These are phyloP conservation scores for Penicillium sp. DNA, from an alignment of 2,329 filamentous ascomycete species.

Conservation along the genomic window DNA sequence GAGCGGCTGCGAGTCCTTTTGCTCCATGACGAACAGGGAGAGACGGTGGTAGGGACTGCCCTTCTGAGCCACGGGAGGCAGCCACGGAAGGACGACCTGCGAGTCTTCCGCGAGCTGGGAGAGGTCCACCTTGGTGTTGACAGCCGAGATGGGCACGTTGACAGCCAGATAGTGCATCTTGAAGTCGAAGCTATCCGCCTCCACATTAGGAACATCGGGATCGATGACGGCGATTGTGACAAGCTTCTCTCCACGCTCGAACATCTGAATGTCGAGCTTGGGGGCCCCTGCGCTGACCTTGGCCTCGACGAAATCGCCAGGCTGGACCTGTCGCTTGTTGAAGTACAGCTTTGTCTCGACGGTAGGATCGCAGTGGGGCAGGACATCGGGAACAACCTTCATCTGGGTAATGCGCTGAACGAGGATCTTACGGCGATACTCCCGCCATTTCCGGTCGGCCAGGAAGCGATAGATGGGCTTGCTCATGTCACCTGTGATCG, in stretches of 20 bases:
- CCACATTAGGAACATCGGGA: constrained; percentile 81
- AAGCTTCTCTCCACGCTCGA: constrained; percentile 77
- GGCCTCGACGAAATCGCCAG: constrained; percentile 78
- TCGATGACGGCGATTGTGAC: constrained; percentile 86
- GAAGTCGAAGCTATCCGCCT: constrained; percentile 73
- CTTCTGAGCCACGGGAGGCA: constrained; percentile 84
- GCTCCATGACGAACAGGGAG: constrained; percentile 79
- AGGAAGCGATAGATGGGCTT: constrained; percentile 95
- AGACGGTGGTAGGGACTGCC: constrained; percentile 90
- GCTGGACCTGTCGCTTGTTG: constrained; percentile 66
- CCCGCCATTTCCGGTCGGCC: constrained; percentile 83
- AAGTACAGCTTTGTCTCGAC: constrained; percentile 84
- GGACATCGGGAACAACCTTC: constrained; percentile 82
- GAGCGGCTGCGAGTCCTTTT: constrained; percentile 63
- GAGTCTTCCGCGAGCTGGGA: constrained; percentile 59
- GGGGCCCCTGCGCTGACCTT: constrained; percentile 71
- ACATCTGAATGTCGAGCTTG: constrained; percentile 79
- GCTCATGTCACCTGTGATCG: constrained; percentile 78
- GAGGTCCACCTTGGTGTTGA: constrained; percentile 65
- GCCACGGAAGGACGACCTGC: constrained; percentile 77
- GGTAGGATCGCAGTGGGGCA: constrained; percentile 75
- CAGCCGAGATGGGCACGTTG: constrained; percentile 67
- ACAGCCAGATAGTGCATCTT: constrained; percentile 86
- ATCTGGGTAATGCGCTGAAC: constrained; percentile 85
- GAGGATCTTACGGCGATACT: constrained; percentile 76